A percentile compares a stretch with the other conserved stretches of the same genome.
phyloP scores from a whole-genome alignment of 495 filamentous ascomycete genomes.

The Penicillium crystallinum region DNA sequence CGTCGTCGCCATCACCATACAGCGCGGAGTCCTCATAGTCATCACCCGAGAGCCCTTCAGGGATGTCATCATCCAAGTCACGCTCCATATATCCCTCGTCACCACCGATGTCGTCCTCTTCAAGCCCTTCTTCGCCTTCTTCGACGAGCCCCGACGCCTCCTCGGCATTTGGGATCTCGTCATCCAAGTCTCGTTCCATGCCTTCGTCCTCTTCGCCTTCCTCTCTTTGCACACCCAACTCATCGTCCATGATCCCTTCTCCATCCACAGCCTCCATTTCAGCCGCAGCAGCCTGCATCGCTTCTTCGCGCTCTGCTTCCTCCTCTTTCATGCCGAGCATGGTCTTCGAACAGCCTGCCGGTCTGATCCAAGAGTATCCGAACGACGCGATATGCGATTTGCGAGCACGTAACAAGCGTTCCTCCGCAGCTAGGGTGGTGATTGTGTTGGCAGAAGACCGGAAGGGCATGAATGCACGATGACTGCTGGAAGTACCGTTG shows the following conservation, averaged over 20 bases:
- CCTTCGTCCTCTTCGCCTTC: conserved; percentile 29
- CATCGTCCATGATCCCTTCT: conserved; percentile 39
- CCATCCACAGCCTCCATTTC: conserved; percentile 61
- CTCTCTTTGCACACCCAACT: conserved; percentile 18
- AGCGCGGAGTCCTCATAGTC: conserved; percentile 37
- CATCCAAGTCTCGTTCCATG: conserved; percentile 47
- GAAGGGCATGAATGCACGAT: conserved; percentile 25
- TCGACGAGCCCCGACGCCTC: conserved; percentile 37
- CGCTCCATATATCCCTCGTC: conserved; percentile 42
- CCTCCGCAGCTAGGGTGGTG: conserved; percentile 60
- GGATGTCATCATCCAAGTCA: conserved; percentile 50
- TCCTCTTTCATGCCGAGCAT: conserved; percentile 73
- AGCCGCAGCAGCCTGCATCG: conserved; percentile 62
- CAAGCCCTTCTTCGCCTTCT: conserved; percentile 38
- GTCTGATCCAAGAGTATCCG: conserved; percentile 73
- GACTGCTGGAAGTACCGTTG: conserved; percentile 13
- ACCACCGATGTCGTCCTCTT: conserved; percentile 34
- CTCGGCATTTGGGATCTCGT: conserved; percentile 43
- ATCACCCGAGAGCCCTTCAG: conserved; percentile 44
- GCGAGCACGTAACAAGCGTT: conserved; percentile 59
- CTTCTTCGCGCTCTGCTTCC: conserved; percentile 71
- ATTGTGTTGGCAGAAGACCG: conserved; percentile 38
- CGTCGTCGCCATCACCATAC: conserved; percentile 28
- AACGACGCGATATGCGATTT: conserved; percentile 69
- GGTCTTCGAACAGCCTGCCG: conserved; percentile 70